These are phyloP conservation scores for Yarrowia sp. DNA, from an alignment of 805 yeast species.

Conservation along the genomic window DNA sequence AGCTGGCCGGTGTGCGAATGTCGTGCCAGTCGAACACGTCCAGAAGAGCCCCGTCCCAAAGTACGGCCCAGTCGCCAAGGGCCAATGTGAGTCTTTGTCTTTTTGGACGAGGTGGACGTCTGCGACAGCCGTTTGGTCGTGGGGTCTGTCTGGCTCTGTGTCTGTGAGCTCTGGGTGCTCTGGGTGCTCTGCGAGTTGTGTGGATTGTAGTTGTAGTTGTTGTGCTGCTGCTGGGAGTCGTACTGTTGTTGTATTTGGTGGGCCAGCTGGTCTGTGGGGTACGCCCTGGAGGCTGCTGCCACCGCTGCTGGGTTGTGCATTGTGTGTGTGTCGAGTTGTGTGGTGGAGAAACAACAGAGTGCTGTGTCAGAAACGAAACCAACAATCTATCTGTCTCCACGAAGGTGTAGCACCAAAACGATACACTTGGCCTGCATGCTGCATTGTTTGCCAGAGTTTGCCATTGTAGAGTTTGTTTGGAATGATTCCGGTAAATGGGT, in stretches of 20 bases:
- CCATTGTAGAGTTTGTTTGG: constrained; percentile 6
- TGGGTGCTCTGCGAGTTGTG: background rate
- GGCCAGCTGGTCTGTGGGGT: background rate
- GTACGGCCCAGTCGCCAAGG: constrained; percentile 97
- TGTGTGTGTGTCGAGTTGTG: background rate
- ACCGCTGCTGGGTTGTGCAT: constrained; percentile 28
- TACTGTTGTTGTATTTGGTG: constrained; percentile 11
- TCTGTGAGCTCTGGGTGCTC: background rate
- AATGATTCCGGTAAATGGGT: background rate
- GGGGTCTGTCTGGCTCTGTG: constrained; percentile 26
- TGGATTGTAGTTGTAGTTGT: background rate
- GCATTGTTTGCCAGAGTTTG: constrained; percentile 11
- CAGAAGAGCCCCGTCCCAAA: constrained; percentile 94
- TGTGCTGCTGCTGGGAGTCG: background rate
- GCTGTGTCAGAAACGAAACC: background rate
- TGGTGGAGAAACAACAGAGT: background rate
- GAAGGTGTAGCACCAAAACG: constrained; percentile 5
- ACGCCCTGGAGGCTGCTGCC: constrained; percentile 27
- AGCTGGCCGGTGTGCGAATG: constrained; percentile 79
- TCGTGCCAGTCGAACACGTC: constrained; percentile 88
- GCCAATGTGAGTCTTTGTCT: constrained; percentile 66
- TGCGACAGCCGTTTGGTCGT: constrained; percentile 47
- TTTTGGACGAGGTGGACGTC: constrained; percentile 38
- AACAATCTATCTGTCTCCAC: constrained; percentile 17
- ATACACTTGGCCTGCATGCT: constrained; percentile 19